These are phyloP conservation scores for Plasmodium vinckei DNA, from an alignment of 169 alveolate species.

Conservation along the genomic window DNA sequence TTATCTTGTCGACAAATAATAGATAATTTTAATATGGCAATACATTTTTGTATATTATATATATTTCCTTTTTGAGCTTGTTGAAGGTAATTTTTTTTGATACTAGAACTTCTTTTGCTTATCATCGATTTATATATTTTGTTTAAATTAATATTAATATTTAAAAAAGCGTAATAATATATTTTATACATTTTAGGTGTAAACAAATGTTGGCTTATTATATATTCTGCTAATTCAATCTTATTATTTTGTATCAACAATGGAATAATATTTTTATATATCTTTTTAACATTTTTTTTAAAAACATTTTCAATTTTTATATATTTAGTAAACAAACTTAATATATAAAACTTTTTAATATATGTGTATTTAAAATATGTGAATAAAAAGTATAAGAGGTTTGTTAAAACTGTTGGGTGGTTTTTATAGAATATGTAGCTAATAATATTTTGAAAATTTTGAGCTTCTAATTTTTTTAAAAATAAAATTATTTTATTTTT, in stretches of 20 bases:
- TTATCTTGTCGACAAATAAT: neutral
- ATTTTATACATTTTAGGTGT: neutral
- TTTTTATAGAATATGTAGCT: neutral
- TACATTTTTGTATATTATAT: slow-evolving; percentile 27
- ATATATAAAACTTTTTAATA: slow-evolving; percentile 22
- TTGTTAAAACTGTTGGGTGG: neutral
- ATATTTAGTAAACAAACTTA: neutral
- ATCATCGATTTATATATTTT: neutral
- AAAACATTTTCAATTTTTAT: neutral
- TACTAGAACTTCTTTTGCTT: no score
- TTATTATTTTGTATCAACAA: slow-evolving; percentile 9
- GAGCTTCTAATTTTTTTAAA: slow-evolving; percentile 2
- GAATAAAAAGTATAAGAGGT: slow-evolving; percentile 5
- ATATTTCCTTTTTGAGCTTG: neutral
- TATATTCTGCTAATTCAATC: slow-evolving; percentile 1
- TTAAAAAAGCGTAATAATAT: slow-evolving; percentile 40
- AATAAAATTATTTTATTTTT: slow-evolving; percentile 51
- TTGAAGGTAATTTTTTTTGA: neutral
- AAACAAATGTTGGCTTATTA: slow-evolving; percentile 15
- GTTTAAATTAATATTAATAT: slow-evolving; percentile 5
- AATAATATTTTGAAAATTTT: neutral
- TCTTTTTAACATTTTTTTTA: neutral
- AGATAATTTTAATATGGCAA: slow-evolving; percentile 8
- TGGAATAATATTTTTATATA: slow-evolving; percentile 2
- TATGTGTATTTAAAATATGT: slow-evolving; percentile 2